phyloP scores from a whole-genome alignment of 2,329 filamentous ascomycete genomes.

The Xylariales sp. region DNA sequence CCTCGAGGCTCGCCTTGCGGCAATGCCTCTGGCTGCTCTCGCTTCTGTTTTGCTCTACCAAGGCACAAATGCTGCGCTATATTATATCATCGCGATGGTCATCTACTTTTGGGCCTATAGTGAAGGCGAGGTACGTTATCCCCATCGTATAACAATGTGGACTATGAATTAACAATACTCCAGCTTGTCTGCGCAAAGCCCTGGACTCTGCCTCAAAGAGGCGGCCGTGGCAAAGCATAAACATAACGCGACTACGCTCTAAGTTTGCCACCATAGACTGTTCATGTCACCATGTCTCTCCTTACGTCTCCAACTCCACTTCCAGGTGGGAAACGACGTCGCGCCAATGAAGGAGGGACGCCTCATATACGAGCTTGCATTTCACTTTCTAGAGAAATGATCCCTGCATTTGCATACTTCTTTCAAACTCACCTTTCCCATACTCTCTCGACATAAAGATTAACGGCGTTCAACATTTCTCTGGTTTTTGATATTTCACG shows the following conservation, averaged over 20 bases:
- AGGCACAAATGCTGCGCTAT: constrained; percentile 84
- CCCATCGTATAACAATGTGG: neutral
- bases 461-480: constrained; percentile 1
- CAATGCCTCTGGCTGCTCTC: constrained; percentile 75
- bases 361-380: neutral
- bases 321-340: too few relatives aligned
- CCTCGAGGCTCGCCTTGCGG: constrained; percentile 77
- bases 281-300: neutral
- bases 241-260: neutral
- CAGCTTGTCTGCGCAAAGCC: constrained; percentile 65
- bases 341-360: neutral
- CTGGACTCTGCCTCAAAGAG: constrained; percentile 63
- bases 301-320: too few relatives aligned
- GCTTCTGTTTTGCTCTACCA: constrained; percentile 80
- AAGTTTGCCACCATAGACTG: neutral
- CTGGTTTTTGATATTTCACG: neutral
- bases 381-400: neutral
- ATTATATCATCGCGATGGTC: constrained; percentile 79
- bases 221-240: constrained; percentile 23
- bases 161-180: constrained; percentile 7
- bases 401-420: neutral
- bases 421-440: neutral
- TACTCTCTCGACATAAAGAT: neutral
- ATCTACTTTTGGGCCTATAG: constrained; percentile 97
- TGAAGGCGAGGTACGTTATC: constrained; percentile 79